Evolutionary conservation across 208 protist genomes (phyloP), one percentile per base, ranked within the genome.

Genomic region (Leishmania braziliensis): DNA sequence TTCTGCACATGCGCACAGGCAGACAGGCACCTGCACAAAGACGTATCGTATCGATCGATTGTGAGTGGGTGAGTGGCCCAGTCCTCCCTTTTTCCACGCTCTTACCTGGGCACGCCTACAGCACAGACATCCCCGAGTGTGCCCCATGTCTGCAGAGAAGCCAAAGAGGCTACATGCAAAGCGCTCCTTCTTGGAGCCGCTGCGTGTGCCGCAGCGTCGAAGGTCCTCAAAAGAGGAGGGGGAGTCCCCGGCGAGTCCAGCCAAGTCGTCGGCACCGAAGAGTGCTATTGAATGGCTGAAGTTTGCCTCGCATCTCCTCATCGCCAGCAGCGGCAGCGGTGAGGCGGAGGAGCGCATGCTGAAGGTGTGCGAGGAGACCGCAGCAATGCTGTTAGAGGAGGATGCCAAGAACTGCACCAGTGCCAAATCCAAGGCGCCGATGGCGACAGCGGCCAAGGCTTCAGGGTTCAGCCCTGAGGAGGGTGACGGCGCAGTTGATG

Each of bases 351-450:
- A 86, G 54, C 90, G 89, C 33, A 65, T 88, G 23, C 50, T 93
- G 26, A 70, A 78, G 36, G 79, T 93, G 78, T 88, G 91, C 63
- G 89, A 92, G 72, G 89, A 92, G 48, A 89, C 87, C 0, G 90
- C 90, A 0, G 73, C 65, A 36, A 77, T 82, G 51, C 77, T 95
- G 48, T 74, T 95, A 36, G 91, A 93, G n/a, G 89, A 91, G 48
- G 88, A 81, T 53, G 77, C 77, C 33, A 80, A 85, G 63, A 75
- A 14, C 46, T 43, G 77, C 29, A 39, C 60, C n/a, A 48, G 14
- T 23, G 51, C 63, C 48, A 78, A 48, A 69, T 71, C n/a, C n/a
- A 74, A 75, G 75, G 60, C n/a, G 50, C 54, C 23, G n/a, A 81
- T 72, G 23, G 69, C 58, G n/a, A 69, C 79, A 14, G 78, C 83